Percentiles rank a stretch among this genome's conserved stretches.
These are phyloP conservation scores for Phaeosphaeria sp. DNA, from an alignment of 2,329 filamentous ascomycete genomes.

Conservation along the genomic window DNA sequence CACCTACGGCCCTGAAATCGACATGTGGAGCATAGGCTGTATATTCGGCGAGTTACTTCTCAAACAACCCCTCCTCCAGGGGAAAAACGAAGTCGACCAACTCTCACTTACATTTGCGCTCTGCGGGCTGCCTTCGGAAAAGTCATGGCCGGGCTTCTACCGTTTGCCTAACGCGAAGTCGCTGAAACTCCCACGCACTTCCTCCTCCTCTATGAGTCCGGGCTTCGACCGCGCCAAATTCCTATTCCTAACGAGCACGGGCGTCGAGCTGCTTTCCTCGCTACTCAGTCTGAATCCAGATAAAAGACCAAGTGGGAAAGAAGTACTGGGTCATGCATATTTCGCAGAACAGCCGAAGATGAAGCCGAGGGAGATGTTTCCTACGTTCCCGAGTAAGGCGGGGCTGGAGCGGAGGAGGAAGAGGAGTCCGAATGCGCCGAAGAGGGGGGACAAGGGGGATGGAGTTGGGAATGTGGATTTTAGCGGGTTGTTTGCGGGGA, in stretches of 20 bases:
- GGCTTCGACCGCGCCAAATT: constrained; percentile 78
- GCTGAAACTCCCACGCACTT: constrained; percentile 66
- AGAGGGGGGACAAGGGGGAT: constrained; percentile 70
- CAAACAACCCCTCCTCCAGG: constrained; percentile 82
- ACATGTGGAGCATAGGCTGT: constrained; percentile 97
- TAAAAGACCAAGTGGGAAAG: constrained; percentile 71
- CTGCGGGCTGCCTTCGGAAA: constrained; percentile 83
- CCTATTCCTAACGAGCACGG: constrained; percentile 79
- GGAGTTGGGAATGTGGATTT: constrained; percentile 57
- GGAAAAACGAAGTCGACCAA: constrained; percentile 91
- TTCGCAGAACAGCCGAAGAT: constrained; percentile 89
- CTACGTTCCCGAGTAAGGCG: constrained; percentile 94
- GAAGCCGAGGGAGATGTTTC: constrained; percentile 91
- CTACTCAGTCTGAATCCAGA: constrained; percentile 79
- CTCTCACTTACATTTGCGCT: constrained; percentile 82
- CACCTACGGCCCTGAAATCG: constrained; percentile 77
- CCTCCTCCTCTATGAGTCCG: constrained; percentile 36
- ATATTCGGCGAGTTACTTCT: constrained; percentile 92
- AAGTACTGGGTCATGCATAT: constrained; percentile 81
- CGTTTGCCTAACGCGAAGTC: constrained; percentile 85
- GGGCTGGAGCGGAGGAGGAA: constrained; percentile 83
- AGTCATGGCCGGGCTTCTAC: constrained; percentile 85
- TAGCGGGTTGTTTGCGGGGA: constrained; percentile 57
- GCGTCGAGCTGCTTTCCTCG: constrained; percentile 70
- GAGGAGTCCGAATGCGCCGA: constrained; percentile 82